A percentile compares a stretch with the other conserved stretches of the same genome.
Evolutionary conservation across 2,329 filamentous ascomycete species (phyloP).

Genomic region (Decorospora gaudefroyi): DNA sequence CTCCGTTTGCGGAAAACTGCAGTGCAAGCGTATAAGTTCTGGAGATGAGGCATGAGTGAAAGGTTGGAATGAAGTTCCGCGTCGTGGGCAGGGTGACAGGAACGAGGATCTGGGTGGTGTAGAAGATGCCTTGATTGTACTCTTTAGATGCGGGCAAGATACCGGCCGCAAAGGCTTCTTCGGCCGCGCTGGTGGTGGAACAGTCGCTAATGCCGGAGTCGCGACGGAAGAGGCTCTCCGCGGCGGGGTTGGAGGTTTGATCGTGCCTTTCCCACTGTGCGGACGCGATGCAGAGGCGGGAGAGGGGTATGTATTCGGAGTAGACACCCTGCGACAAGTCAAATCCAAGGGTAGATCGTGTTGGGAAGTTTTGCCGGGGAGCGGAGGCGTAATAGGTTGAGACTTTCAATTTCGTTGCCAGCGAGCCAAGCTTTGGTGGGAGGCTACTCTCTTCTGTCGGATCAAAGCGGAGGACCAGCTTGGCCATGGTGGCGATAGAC

Average conservation of each 20-base stretch:
- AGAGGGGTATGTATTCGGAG: conserved; percentile 58
- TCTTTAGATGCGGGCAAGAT: conserved; percentile 45
- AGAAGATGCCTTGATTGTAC: conserved; percentile 58
- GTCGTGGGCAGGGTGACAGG: conserved; percentile 64
- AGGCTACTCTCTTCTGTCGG: conserved; percentile 54
- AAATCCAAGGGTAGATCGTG: conserved; percentile 48
- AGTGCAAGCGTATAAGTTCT: conserved; percentile 66
- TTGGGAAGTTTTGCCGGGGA: conserved; percentile 58
- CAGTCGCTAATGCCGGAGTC: conserved; percentile 50
- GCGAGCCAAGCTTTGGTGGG: conserved; percentile 59
- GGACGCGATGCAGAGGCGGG: conserved; percentile 60
- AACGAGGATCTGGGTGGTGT: conserved; percentile 65
- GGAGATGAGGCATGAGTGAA: conserved; percentile 70
- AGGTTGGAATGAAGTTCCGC: conserved; percentile 69
- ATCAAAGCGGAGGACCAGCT: conserved; percentile 64
- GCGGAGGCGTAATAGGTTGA: conserved; percentile 61
- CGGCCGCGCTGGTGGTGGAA: conserved; percentile 29
- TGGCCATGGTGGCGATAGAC: conserved; percentile 59
- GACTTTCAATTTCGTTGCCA: conserved; percentile 61
- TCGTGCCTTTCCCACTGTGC: conserved; percentile 60
- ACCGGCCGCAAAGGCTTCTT: conserved; percentile 29
- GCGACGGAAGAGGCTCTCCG: conserved; percentile 38
- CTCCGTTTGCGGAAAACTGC: conserved; percentile 55
- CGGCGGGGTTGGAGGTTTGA: conserved; percentile 37
- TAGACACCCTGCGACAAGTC: conserved; percentile 59